A percentile compares a stretch with the other conserved stretches of the same genome.
Evolutionary conservation across 257 asterid species (phyloP).

Genomic region (Datura wrightii): DNA sequence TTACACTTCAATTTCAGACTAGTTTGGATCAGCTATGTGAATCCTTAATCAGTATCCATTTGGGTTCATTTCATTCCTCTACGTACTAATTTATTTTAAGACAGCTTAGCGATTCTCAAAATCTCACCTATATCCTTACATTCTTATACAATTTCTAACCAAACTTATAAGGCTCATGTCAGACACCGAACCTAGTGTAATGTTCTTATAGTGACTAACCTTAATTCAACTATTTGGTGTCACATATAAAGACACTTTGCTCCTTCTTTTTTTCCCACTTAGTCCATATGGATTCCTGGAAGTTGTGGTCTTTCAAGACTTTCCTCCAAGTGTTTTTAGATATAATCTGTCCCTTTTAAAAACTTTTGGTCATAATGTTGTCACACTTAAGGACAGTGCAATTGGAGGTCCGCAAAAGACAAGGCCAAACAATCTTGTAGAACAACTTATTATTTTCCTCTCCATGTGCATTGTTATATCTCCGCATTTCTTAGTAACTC

Average conservation of each 20-base stretch:
- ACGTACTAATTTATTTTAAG: not conserved
- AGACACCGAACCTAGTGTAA: not conserved
- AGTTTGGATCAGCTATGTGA: not conserved
- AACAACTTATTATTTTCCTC: not conserved
- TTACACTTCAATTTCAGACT: not conserved
- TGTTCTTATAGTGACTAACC: not conserved
- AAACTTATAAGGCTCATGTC: not conserved
- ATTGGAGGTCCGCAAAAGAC: slow-evolving; percentile 16
- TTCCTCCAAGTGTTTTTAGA: not conserved
- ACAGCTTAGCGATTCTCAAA: not conserved
- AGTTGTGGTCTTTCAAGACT: slow-evolving; percentile 14
- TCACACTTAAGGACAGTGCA: not conserved
- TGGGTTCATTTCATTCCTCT: slow-evolving; percentile 15
- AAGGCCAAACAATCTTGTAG: not conserved
- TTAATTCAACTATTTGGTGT: not conserved
- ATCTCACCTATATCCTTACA: not conserved
- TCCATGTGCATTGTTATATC: not conserved
- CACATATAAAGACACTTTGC: not conserved
- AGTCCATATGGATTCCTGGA: not conserved
- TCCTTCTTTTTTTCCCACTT: not conserved
- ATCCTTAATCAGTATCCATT: slow-evolving; percentile 1
- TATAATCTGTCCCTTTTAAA: not conserved
- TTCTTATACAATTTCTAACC: not conserved
- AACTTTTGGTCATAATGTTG: not conserved
- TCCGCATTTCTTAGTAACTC: not conserved